phyloP scores from a whole-genome alignment of 768 basidiomycete genomes.

The Strobilomyces echinocephalus region DNA sequence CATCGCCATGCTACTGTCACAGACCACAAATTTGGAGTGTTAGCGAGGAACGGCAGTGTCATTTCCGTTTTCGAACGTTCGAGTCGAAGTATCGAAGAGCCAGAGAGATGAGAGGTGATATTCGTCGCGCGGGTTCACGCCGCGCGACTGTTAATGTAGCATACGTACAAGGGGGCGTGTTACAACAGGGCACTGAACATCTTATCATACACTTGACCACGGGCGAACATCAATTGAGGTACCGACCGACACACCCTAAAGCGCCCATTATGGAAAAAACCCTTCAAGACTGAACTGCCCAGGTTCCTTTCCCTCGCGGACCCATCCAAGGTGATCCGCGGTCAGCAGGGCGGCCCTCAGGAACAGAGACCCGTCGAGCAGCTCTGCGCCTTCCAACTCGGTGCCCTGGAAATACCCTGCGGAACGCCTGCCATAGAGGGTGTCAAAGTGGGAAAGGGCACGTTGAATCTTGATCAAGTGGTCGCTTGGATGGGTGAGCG shows the following conservation, averaged over 20 bases:
- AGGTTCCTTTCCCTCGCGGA: slow-evolving; percentile 33
- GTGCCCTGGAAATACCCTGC: slow-evolving; percentile 28
- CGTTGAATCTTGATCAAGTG: slow-evolving; percentile 34
- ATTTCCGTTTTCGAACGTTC: too few species aligned
- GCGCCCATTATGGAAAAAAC: slow-evolving; percentile 18
- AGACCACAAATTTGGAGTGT: too few species aligned
- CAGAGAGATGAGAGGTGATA: too few species aligned
- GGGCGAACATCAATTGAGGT: too few species aligned
- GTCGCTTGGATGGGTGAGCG: slow-evolving; percentile 33
- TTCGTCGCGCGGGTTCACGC: too few species aligned
- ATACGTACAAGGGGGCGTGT: too few species aligned
- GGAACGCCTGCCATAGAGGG: slow-evolving; percentile 26
- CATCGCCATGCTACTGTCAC: too few species aligned
- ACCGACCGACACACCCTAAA: too few species aligned
- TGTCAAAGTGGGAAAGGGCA: slow-evolving; percentile 30
- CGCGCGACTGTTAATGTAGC: too few species aligned
- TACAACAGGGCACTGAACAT: too few species aligned
- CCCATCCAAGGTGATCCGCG: slow-evolving; percentile 35
- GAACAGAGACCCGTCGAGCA: slow-evolving; percentile 36
- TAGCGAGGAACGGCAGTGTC: too few species aligned
- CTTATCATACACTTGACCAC: neutral
- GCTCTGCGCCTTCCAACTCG: slow-evolving; percentile 28
- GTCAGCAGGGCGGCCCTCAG: slow-evolving; percentile 29
- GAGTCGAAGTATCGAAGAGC: too few species aligned
- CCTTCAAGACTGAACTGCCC: slow-evolving; percentile 27